These are phyloP conservation scores for Botrytis byssoidea DNA, from an alignment of 2,329 filamentous ascomycete genomes.

Conservation along the genomic window DNA sequence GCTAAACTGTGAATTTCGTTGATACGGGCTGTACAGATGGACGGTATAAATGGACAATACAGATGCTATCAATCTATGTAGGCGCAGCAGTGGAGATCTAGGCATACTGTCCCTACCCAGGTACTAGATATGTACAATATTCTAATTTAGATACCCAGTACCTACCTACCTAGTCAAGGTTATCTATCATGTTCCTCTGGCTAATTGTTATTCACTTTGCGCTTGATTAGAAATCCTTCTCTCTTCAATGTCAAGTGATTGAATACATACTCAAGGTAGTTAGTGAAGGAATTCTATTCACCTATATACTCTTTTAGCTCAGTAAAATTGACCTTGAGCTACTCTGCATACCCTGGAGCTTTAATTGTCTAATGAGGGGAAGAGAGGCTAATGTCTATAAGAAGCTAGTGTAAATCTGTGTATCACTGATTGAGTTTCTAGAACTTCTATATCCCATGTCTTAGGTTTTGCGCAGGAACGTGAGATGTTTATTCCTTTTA, in stretches of 20 bases:
- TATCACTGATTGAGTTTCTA: background rate
- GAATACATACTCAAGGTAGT: background rate
- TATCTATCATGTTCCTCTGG: background rate
- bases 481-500: background rate
- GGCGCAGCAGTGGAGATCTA: background rate
- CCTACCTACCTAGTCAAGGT: too few species aligned
- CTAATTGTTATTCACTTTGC: background rate
- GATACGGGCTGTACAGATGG: background rate
- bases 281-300: background rate
- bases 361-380: background rate
- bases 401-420: background rate
- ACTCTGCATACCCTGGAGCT: background rate
- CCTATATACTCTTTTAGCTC: background rate
- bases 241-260: background rate
- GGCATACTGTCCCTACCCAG: background rate
- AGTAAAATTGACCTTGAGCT: background rate
- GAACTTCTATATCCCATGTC: background rate
- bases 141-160: background rate
- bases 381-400: background rate
- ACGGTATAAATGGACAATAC: background rate
- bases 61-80: background rate
- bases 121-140: background rate
- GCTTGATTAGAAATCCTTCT: background rate
- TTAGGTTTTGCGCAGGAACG: background rate
- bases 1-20: background rate